Evolutionary conservation across 2,329 filamentous ascomycete genomes (phyloP).

Genomic region (Talaromyces sp.): DNA sequence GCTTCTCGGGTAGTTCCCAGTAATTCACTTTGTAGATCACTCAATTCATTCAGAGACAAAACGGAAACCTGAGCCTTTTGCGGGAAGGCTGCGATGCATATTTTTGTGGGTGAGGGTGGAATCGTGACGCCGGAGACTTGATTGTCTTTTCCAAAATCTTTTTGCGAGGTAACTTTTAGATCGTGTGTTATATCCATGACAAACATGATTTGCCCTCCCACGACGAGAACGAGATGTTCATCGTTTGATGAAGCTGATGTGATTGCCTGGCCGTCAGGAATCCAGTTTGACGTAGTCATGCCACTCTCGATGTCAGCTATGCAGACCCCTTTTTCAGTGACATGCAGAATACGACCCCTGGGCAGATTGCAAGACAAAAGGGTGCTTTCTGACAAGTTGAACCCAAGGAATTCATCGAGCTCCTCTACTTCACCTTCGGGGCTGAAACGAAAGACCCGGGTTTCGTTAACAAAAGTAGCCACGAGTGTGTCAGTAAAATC

Average conservation of each 20-base stretch:
- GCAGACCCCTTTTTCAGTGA: constrained; percentile 60
- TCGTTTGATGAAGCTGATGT: constrained; percentile 73
- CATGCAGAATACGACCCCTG: constrained; percentile 63
- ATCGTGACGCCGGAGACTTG: constrained; percentile 84
- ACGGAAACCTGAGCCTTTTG: constrained; percentile 73
- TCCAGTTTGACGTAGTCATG: constrained; percentile 43
- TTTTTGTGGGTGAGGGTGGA: constrained; percentile 55
- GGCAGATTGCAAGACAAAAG: constrained; percentile 64
- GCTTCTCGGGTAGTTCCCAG: constrained; percentile 64
- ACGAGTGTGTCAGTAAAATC: constrained; percentile 61
- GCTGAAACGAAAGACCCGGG: constrained; percentile 74
- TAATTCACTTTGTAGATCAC: constrained; percentile 59
- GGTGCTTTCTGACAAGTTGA: constrained; percentile 66
- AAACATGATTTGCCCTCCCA: constrained; percentile 67
- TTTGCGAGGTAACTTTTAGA: constrained; percentile 53
- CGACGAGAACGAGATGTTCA: constrained; percentile 64
- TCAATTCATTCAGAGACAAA: constrained; percentile 61
- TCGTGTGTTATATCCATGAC: constrained; percentile 60
- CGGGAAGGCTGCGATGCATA: constrained; percentile 85
- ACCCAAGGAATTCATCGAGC: constrained; percentile 66
- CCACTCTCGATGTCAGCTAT: constrained; percentile 55
- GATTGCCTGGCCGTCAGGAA: constrained; percentile 52
- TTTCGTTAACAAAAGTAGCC: constrained; percentile 77
- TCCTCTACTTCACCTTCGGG: constrained; percentile 77
- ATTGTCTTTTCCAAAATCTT: constrained; percentile 59